phyloP scores from a whole-genome alignment of 257 asterid genomes.

The Nemophila menziesii region DNA sequence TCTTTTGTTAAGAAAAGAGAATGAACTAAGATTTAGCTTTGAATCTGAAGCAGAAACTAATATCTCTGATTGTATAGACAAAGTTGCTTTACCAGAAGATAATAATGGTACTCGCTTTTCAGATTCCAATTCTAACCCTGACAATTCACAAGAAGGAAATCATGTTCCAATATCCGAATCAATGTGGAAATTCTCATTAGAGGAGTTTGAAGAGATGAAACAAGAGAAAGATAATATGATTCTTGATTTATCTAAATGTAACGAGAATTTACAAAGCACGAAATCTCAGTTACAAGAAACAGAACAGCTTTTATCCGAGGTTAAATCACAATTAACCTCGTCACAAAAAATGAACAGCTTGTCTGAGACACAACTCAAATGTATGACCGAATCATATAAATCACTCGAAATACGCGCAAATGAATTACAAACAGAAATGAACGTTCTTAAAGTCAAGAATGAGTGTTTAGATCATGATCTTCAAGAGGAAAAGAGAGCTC shows the following conservation, averaged over 20 bases:
- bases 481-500: slow-evolving; percentile 53
- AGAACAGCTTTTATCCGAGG: slow-evolving; percentile 66
- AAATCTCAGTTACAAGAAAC: slow-evolving; percentile 57
- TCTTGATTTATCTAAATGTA: slow-evolving; percentile 45
- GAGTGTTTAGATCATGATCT: slow-evolving; percentile 52
- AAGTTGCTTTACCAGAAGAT: slow-evolving; percentile 81
- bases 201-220: slow-evolving; percentile 78
- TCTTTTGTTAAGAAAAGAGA: slow-evolving; percentile 45
- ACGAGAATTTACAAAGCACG: slow-evolving; percentile 48
- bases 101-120: slow-evolving; percentile 56
- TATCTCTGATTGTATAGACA: slow-evolving; percentile 74
- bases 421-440: slow-evolving; percentile 56
- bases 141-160: slow-evolving; percentile 62
- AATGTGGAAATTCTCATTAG: slow-evolving; percentile 69
- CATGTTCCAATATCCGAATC: slow-evolving; percentile 72
- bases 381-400: slow-evolving; percentile 94
- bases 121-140: slow-evolving; percentile 70
- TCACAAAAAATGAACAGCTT: slow-evolving; percentile 71
- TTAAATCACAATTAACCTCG: slow-evolving; percentile 60
- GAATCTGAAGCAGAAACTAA: slow-evolving; percentile 60
- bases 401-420: slow-evolving; percentile 70
- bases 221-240: slow-evolving; percentile 58
- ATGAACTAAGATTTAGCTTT: slow-evolving; percentile 59
- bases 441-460: slow-evolving; percentile 46
- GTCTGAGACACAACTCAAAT: slow-evolving; percentile 92